Base-by-base conservation (phyloP, 106 monocot species). In the Chionographis japonica region DNA sequence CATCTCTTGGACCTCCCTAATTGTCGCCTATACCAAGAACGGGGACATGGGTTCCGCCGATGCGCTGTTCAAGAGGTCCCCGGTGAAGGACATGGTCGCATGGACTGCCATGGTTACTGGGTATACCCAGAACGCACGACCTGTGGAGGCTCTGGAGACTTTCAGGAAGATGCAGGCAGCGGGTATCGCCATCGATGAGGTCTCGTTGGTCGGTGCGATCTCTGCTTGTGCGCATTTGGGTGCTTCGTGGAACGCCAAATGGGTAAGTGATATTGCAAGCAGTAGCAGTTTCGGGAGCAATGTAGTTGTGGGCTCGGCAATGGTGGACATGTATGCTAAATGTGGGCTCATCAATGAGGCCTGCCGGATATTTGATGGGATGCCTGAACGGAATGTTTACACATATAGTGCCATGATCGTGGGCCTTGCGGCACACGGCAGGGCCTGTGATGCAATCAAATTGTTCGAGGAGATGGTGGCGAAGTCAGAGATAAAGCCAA, bases 81-180 rank as follows among this genome's bases (percentile, higher is more conserved):
- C 75, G 2, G 76, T 53, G 36, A 83, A 80, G 70, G 82, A 83
- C 15, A 37, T 69, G 62, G 77, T 89, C 20, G 76, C 86, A 0
- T 93, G 93, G 93, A 93, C 86, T 12, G 81, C 93, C 0, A 82
- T 92, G 83, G 68, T 93, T 17, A 82, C 81, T 1, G 84, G 88
- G 37, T 93, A 86, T 53, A 73, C 69, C 3, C 85, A 93, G 71
- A 89, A 89, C 54, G 80, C 78, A 2, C 68, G 67, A 68, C 93
- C 88, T 0, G 77, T 37, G 39, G 82, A 91, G 37, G 84, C 87
- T 14, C 46, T 87, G 54, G 59, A 13, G 1, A 58, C 63, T 57
- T 91, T 91, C 54, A 63, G 72, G 6, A 58, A 63, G 59, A 91
- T 91, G 87, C 52, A 12, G 64, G 69, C 10, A 1, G 68, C 72